Evolutionary conservation across 2,329 filamentous ascomycete genomes (phyloP).

Genomic region (Sphaerulina vaccinii): DNA sequence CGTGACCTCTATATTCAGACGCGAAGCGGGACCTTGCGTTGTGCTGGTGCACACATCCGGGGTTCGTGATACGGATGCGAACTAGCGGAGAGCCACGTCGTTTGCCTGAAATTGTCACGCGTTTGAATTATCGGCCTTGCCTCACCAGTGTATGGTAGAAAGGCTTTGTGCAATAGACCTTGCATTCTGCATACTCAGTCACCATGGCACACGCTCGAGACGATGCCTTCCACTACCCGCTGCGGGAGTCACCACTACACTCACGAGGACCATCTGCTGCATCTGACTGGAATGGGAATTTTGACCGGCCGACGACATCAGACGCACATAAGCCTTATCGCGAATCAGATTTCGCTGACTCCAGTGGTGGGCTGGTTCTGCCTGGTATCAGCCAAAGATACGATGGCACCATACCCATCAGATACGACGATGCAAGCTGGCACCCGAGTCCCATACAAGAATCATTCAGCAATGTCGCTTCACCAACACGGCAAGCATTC

Average conservation of each 20-base stretch:
- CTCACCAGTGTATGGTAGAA: background rate
- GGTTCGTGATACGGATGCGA: slow-evolving; percentile 4
- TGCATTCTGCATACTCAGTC: slow-evolving; percentile 5
- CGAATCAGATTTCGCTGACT: slow-evolving; percentile 22
- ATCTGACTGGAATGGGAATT: slow-evolving; percentile 23
- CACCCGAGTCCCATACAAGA: slow-evolving; percentile 14
- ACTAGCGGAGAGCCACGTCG: slow-evolving; percentile 10
- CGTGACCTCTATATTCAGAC: background rate
- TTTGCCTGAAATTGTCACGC: slow-evolving; percentile 2
- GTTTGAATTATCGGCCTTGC: slow-evolving; percentile 2
- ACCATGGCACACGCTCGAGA: slow-evolving; percentile 22
- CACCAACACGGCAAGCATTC: slow-evolving; percentile 20
- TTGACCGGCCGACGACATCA: slow-evolving; percentile 18
- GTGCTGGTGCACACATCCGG: background rate
- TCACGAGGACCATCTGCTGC: slow-evolving; percentile 24
- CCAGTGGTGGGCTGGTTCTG: slow-evolving; percentile 19
- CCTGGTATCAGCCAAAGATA: slow-evolving; percentile 12
- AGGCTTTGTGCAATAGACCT: slow-evolving; percentile 5
- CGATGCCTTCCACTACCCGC: slow-evolving; percentile 22
- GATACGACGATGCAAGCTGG: slow-evolving; percentile 15
- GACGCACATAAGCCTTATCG: slow-evolving; percentile 19
- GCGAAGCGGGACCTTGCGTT: slow-evolving; percentile 7
- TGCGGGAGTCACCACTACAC: slow-evolving; percentile 23
- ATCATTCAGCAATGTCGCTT: slow-evolving; percentile 17
- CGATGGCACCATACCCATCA: background rate